phyloP scores from a whole-genome alignment of 192 early-diverging fungal genomes.

The Kickxella alabastrina region DNA sequence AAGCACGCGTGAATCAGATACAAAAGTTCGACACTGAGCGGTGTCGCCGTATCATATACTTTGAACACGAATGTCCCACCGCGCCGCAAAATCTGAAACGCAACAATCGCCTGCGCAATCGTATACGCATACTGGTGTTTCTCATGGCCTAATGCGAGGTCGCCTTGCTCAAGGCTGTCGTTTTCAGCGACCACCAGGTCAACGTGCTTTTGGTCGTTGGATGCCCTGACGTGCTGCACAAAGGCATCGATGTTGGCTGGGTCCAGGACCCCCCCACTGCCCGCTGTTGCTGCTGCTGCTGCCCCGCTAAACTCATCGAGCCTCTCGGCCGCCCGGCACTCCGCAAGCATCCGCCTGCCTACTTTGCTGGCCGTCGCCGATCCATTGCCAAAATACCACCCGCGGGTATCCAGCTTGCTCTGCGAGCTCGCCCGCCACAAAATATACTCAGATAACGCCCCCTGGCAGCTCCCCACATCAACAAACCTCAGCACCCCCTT shows the following conservation, averaged over 20 bases:
- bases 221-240: conserved; percentile 12
- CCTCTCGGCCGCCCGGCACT: conserved; percentile 1
- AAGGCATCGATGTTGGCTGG: conserved; percentile 19
- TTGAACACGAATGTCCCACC: conserved; percentile 43
- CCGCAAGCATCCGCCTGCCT: background rate
- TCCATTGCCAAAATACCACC: conserved; percentile 37
- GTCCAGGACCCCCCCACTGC: conserved; percentile 4
- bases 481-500: conserved; percentile 12
- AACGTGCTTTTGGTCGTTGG: background rate
- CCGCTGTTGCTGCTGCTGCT: too few relatives aligned
- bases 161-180: background rate
- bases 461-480: conserved; percentile 16
- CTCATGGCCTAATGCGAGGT: conserved; percentile 11
- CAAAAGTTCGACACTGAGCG: conserved; percentile 36
- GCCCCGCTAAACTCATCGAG: background rate
- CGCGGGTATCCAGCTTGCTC: background rate
- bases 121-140: conserved; percentile 21
- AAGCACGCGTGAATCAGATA: conserved; percentile 31
- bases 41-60: conserved; percentile 19
- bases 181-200: conserved; percentile 38
- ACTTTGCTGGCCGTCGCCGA: background rate
- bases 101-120: conserved; percentile 28
- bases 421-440: conserved; percentile 15
- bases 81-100: conserved; percentile 11
- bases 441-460: conserved; percentile 30